phyloP scores from a whole-genome alignment of 1,284 basidiomycete species.

The Papiliotrema flavescens region DNA sequence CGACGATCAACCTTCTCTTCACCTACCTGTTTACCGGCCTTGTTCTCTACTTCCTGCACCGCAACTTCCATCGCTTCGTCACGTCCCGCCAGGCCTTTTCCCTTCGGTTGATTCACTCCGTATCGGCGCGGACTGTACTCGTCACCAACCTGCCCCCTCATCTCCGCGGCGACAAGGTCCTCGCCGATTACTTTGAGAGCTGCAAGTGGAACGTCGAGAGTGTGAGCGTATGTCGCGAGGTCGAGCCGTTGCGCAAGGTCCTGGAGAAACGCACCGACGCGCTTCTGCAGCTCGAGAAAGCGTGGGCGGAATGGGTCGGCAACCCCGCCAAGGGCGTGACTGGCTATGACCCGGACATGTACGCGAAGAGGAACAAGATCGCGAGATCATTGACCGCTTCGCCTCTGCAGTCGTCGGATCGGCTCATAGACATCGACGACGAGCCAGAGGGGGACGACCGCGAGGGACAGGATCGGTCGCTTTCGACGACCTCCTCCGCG shows the following conservation, averaged over 20 bases:
- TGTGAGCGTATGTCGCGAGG: slow-evolving; percentile 82
- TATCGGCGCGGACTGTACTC: slow-evolving; percentile 88
- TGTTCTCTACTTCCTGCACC: slow-evolving; percentile 77
- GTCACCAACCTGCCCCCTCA: slow-evolving; percentile 77
- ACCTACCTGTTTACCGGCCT: slow-evolving; percentile 89
- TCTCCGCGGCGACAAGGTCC: slow-evolving; percentile 73
- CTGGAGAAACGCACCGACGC: slow-evolving; percentile 74
- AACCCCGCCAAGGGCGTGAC: slow-evolving; percentile 66
- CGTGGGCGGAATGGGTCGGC: slow-evolving; percentile 87
- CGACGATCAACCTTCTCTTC: slow-evolving; percentile 83
- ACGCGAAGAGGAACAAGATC: slow-evolving; percentile 11
- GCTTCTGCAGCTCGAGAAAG: slow-evolving; percentile 69
- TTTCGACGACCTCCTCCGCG: not conserved
- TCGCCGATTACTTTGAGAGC: slow-evolving; percentile 91
- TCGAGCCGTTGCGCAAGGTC: slow-evolving; percentile 66
- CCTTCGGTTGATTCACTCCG: slow-evolving; percentile 87
- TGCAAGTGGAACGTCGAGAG: slow-evolving; percentile 53
- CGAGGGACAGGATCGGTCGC: not conserved
- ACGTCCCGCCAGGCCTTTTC: slow-evolving; percentile 90
- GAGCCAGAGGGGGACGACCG: slow-evolving; percentile 52
- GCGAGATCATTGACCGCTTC: slow-evolving; percentile 56
- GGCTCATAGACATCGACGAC: slow-evolving; percentile 47
- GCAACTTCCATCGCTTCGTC: slow-evolving; percentile 85
- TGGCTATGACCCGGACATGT: slow-evolving; percentile 39
- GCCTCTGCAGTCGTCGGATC: slow-evolving; percentile 49